Base-by-base conservation (phyloP, 1,284 basidiomycete species). In the Leucoagaricus sp. region DNA sequence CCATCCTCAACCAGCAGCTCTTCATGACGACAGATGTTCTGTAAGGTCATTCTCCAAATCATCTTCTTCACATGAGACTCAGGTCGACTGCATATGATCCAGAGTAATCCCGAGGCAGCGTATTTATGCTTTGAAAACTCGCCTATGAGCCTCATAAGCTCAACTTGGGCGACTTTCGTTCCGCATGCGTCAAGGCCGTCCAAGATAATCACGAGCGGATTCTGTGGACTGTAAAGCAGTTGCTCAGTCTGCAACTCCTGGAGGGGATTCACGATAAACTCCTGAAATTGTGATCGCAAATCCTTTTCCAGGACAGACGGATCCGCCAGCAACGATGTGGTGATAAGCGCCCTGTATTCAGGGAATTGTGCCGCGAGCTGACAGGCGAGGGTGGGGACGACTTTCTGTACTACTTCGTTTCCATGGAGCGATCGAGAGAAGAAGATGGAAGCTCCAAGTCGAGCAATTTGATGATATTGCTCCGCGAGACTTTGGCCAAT, bases 321-420 rank as follows among this genome's bases (percentile, higher is more conserved):
- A 28, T 61, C 44, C 26, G 9, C 25, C 51, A 45, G 15, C 17
- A 53, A 19, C 10, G 26, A 17, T 6, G 23, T 7, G 26, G 48
- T 31, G 4, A 48, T 38, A n/a, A 48, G 28, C 12, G 15, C n/a
- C 9, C 33, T 48, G 28, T 48, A 48, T 2, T 19, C 46, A 3
- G 46, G 29, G 17, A 31, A 41, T 17, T 49, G 31, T 2, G 19
- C 10, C 9, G 50, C 49, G 3, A 64, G 34, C 38, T 65, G 63
- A 31, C 58, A 58, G 1, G 58, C 59, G 1, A 65, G 55, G 0
- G 64, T 64, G 4, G 60, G 38, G 28, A 64, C 34, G 4, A 65
- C 23, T 10, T 17, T 19, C 15, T 31, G 17, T 1, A 33, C 50
- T 5, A 53, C 34, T 42, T 56, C 40, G 8, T 51, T n/a, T 6